phyloP scores from a whole-genome alignment of 352 stramenopile genomes.

The Elongisporangium senticosum region DNA sequence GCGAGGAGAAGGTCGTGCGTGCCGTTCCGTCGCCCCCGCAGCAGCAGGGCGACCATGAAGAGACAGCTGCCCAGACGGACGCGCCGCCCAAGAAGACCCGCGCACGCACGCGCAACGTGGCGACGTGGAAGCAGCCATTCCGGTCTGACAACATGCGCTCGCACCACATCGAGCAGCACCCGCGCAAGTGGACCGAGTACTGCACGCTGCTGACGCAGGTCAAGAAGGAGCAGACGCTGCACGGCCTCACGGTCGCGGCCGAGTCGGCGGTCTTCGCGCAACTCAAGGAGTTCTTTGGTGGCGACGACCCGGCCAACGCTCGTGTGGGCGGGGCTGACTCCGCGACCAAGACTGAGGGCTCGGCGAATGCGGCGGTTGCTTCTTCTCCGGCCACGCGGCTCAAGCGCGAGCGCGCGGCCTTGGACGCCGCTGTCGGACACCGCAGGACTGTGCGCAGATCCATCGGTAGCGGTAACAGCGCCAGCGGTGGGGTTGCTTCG shows the following conservation, averaged over 20 bases:
- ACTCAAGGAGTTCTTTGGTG: background rate
- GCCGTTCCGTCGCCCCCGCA: conserved; percentile 3
- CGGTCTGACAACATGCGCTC: conserved; percentile 37
- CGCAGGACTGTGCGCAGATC: background rate
- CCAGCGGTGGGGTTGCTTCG: background rate
- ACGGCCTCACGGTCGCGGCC: conserved; percentile 1
- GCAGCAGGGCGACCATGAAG: background rate
- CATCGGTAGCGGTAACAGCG: background rate
- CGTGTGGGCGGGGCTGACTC: background rate
- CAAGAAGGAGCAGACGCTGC: conserved; percentile 14
- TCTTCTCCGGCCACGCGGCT: background rate
- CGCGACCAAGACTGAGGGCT: background rate
- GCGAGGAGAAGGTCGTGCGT: conserved; percentile 11
- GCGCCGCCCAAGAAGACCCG: conserved; percentile 12
- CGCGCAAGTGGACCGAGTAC: conserved; percentile 25
- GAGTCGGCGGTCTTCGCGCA: conserved; percentile 2
- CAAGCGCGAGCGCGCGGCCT: background rate
- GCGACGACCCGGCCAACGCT: background rate
- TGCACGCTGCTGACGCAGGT: conserved; percentile 15
- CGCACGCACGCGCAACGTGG: conserved; percentile 26
- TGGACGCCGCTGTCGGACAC: background rate
- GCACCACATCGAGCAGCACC: conserved; percentile 32
- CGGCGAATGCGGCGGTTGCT: too few relatives aligned
- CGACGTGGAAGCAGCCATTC: conserved; percentile 27
- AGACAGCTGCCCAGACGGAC: background rate